Evolutionary conservation across 2,329 filamentous ascomycete genomes (phyloP), one percentile per base, ranked within the genome.

Genomic region (Cercospora citrullina): DNA sequence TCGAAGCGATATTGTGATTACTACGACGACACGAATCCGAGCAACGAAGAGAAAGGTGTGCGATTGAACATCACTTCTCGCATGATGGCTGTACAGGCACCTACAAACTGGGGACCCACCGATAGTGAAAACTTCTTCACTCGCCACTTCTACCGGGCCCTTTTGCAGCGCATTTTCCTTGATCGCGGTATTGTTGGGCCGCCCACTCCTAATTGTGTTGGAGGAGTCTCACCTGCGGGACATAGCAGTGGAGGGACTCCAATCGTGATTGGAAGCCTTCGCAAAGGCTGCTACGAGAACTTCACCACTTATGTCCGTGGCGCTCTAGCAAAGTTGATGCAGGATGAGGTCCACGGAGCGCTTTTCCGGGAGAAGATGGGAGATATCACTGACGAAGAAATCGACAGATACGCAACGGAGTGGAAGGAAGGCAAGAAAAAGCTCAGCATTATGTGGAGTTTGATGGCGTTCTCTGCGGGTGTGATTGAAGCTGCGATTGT

Each of bases 71-170:
- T 98, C 77, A 99, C 95, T 4, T 93, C 95, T 0, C 88, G 95
- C 55, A 97, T 97, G 91, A 97, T 98, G 94, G 94, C 94, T 2
- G 94, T 96, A 60, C 95, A 99, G 81, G 95, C 95, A 7, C 94
- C 95, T 1, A 85, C 89, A 68, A 99, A 99, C 81, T 99, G 95
- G 95, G 91, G 91, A 2, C 83, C 84, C 26, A 83, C 85, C 30
- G 94, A 97, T 69, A 96, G 92, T 77, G 90, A 93, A 62, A 85
- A 84, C 7, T 99, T 98, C 81, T 98, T 99, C 82, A 92, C 89
- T 0, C 87, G 94, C 0, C 95, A 99, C 79, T 97, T 95, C 80
- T 99, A 91, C 82, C 91, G 95, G 55, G 92, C 95, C 0, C 84
- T 98, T 0, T 83, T 98, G 23, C 95, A 99, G 79, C 91, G 91